Conservation (phyloP, 495 filamentous ascomycete species). For the Corynascus novoguineensis region DNA sequence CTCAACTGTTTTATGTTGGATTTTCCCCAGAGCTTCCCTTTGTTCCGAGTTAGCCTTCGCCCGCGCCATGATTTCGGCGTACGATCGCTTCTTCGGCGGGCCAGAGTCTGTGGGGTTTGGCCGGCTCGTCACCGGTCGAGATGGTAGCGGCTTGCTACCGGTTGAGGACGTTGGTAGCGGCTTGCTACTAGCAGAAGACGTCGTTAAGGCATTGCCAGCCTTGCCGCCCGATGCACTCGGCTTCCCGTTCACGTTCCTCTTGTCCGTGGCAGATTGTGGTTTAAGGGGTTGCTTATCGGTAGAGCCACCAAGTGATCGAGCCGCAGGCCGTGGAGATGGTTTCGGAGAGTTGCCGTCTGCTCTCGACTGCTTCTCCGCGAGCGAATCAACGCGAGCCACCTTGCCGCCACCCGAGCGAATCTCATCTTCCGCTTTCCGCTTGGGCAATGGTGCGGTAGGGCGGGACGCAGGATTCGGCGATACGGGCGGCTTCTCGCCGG, state of each 20-base stretch:
- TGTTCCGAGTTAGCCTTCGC: slow-evolving; percentile 50
- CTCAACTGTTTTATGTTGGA: slow-evolving; percentile 52
- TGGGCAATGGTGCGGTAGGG: slow-evolving; percentile 26
- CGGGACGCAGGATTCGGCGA: slow-evolving; percentile 29
- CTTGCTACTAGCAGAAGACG: not conserved
- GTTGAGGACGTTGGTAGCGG: not conserved
- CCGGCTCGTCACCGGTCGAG: slow-evolving; percentile 17
- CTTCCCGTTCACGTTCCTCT: slow-evolving; percentile 3
- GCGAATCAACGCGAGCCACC: slow-evolving; percentile 26
- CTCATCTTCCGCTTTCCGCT: slow-evolving; percentile 51
- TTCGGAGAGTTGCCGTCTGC: slow-evolving; percentile 16
- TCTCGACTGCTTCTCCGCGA: slow-evolving; percentile 13
- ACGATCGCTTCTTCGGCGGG: slow-evolving; percentile 61
- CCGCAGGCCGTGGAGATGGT: slow-evolving; percentile 16
- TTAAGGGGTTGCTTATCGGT: not conserved
- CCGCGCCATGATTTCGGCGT: slow-evolving; percentile 61
- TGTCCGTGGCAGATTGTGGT: slow-evolving; percentile 6
- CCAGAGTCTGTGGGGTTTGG: slow-evolving; percentile 25
- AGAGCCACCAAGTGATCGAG: slow-evolving; percentile 1
- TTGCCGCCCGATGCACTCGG: not conserved
- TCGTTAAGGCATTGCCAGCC: not conserved
- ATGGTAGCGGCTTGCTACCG: slow-evolving; percentile 14
- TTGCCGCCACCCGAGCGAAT: slow-evolving; percentile 27
- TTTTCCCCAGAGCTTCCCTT: slow-evolving; percentile 46
- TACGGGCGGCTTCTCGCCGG: slow-evolving; percentile 40